A percentile compares a stretch with the other conserved stretches of the same genome.
Evolutionary conservation across 148 eudicot species (phyloP).

Genomic region (Silene latifolia): DNA sequence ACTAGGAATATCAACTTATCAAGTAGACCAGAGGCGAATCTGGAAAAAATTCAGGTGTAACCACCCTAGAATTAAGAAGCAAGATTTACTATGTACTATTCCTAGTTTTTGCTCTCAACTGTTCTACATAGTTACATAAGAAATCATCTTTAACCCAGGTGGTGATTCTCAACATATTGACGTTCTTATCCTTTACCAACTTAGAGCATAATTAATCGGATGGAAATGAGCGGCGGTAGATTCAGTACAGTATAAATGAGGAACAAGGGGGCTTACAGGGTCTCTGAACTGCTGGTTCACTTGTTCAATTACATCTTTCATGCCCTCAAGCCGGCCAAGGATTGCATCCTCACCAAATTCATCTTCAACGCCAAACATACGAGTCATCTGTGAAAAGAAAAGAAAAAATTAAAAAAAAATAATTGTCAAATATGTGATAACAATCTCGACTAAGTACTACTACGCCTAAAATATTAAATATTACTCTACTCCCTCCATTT

Average conservation of each 20-base stretch:
- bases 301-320: conserved; percentile 92
- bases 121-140: not conserved
- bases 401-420: no score
- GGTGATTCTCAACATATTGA: not conserved
- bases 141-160: not conserved
- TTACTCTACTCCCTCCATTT: no score
- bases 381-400: conserved; percentile 65
- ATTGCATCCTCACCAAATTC: conserved; percentile 97
- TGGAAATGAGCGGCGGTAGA: not conserved
- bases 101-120: not conserved
- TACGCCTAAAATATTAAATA: no score
- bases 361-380: conserved; percentile 76
- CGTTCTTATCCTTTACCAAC: not conserved
- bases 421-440: no score
- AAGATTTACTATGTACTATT: not conserved
- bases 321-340: conserved; percentile 89
- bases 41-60: no score
- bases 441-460: no score
- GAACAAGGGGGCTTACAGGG: conserved; percentile 55
- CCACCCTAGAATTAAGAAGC: not conserved
- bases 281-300: conserved; percentile 92
- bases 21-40: no score
- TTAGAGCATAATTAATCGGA: not conserved
- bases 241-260: conserved; percentile 2
- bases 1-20: no score